Base-by-base conservation (phyloP, 331 rosid species). In the Quercus tomentella region DNA sequence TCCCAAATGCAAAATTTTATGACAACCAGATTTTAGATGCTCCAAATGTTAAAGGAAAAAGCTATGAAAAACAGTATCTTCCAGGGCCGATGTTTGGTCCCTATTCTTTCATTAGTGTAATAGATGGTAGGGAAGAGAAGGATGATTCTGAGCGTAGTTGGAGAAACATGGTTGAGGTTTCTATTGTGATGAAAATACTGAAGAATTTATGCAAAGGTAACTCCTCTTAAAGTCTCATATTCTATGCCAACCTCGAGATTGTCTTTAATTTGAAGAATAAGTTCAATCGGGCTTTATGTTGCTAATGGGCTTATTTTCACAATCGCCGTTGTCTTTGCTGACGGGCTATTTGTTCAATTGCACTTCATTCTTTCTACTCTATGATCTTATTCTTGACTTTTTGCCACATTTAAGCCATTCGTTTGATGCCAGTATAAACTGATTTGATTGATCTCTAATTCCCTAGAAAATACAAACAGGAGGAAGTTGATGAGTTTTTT, bases 91-190 rank as follows among this genome's bases (percentile, higher is more conserved):
- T 91, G 89, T 93, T 85, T 80, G 94, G 97, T 56, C 85, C 97
- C 2, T 93, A 88, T 77, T 91, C 97, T 57, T 92, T 92, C 68
- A 82, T 93, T 7, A 87, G 89, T 66, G 41, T 93, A 14, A 62
- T 63, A 58, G 84, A 84, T 73, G 93, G 97, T 73, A 77, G 82
- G 25, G 93, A 91, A 76, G 93, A 89, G 61, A 84, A 51, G 49
- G 96, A 85, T 60, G 89, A 89, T 80, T 88, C 77, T 49, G 91
- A 88, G 77, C 84, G 52, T 76, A 87, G 96, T 80, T 70, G 86
- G 28, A 89, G 72, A 79, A 93, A 93, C 70, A 78, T 91, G 91
- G 87, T 89, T 11, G 96, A 93, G 84, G 96, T 81, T 7, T 96
- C 92, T 6, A 63, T 93, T 22, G 87, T 82, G 15, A 33, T 67